Base-by-base conservation (phyloP, 805 yeast species). In the Spathaspora arborariae region DNA sequence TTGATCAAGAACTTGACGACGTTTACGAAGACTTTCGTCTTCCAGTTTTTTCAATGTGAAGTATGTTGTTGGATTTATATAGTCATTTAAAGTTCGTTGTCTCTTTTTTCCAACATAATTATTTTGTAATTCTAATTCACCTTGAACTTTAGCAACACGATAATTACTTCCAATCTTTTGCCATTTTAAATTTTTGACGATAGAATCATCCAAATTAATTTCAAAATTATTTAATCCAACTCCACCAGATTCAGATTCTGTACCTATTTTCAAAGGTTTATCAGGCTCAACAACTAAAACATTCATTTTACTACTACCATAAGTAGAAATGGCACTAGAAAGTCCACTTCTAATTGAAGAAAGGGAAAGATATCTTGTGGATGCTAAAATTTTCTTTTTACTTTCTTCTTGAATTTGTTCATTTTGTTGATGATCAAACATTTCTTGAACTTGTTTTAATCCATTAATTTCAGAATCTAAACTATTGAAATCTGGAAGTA, bases 111-210 rank as follows among this genome's bases (percentile, higher is more conserved):
- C 8, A 13, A 24, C 16, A 15, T 24, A 35, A 19, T 45, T 33
- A 50, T 62, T 59, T 19, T 55, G 56, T 36, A 70, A 51, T 44
- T 70, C 74, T 42, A 85, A 67, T 51, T 77, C 80, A 36, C 97
- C 98, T 38, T 76, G 70, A 6, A 92, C 84, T 56, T 88, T 91
- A 0, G 97, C 89, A 24, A 92, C 82, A 15, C 86, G 76, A 60
- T 82, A 86, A 10, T 88, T 89, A 34, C 91, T 92, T 27, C 85
- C 81, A 48, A 91, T 79, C 44, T 76, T 77, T 60, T 91, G 96
- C 99, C 99, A 92, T 45, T 77, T 75, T 45, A 92, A 68, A 20
- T 70, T 62, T n/a, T 73, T 67, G 9, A 79, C 78, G 27, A 92
- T 65, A 3, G 72, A 72, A 13, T 84, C 85, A 51, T 88, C 91